Evolutionary conservation across 176 grass and related monocot species (phyloP).

Genomic region (Juncus inflexus): DNA sequence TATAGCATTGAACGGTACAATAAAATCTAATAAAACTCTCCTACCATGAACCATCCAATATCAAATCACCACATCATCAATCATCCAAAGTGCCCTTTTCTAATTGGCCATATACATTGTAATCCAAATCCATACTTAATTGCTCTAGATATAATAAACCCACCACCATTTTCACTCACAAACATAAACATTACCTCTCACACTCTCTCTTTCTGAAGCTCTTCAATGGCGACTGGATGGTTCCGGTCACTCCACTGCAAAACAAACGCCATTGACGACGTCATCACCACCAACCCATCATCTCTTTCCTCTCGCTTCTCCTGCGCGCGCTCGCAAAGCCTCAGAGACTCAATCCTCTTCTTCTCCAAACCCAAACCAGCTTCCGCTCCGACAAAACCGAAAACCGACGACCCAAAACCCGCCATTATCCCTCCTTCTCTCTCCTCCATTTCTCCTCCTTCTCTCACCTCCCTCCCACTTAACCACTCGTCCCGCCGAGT

Average conservation of each 20-base stretch:
- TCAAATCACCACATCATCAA: too few species aligned
- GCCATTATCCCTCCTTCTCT: not conserved
- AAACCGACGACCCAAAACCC: not conserved
- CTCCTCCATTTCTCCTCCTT: not conserved
- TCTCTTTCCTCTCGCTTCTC: constrained; percentile 6
- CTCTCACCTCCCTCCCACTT: not conserved
- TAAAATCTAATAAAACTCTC: too few species aligned
- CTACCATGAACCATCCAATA: too few species aligned
- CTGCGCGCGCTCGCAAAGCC: constrained; percentile 6
- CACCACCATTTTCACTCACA: not conserved
- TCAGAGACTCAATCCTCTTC: constrained; percentile 16
- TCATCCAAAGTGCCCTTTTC: too few species aligned
- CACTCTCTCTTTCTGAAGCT: not conserved
- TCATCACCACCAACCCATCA: not conserved
- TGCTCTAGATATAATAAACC: not conserved
- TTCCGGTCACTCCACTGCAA: constrained; percentile 18
- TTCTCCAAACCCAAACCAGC: constrained; percentile 3
- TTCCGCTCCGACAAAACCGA: not conserved
- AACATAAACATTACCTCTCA: not conserved
- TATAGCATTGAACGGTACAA: too few species aligned
- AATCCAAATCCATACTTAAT: too few species aligned
- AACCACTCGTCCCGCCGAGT: constrained; percentile 9
- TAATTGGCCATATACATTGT: too few species aligned
- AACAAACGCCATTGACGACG: constrained; percentile 12
- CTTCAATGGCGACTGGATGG: constrained; percentile 20